Percentiles rank a stretch among this genome's conserved stretches.
phyloP scores from a whole-genome alignment of 495 filamentous ascomycete genomes.

The Aspergillus nidulans region DNA sequence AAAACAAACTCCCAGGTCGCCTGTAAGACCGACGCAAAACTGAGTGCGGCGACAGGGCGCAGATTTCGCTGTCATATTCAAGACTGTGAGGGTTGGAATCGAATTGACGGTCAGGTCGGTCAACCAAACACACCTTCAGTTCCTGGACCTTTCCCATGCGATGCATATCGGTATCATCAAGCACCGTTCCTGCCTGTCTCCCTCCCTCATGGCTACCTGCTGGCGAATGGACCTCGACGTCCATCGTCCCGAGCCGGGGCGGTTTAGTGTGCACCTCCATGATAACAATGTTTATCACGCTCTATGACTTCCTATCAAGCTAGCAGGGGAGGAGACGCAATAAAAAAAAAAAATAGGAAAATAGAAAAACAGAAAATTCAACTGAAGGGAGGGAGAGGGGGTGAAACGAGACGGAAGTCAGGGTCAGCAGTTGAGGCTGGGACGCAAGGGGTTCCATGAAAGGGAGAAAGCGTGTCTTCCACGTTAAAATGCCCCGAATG shows the following conservation, averaged over 20 bases:
- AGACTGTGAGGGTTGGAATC: constrained; percentile 5
- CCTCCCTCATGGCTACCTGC: not conserved
- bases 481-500: too few relatives aligned
- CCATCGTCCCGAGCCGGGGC: not conserved
- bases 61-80: constrained; percentile 37
- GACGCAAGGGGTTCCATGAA: not conserved
- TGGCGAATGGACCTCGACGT: constrained; percentile 1
- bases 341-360: not conserved
- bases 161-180: constrained; percentile 36
- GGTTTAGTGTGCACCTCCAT: not conserved
- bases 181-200: not conserved
- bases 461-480: too few relatives aligned
- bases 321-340: not conserved
- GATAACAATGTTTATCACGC: not conserved
- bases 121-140: constrained; percentile 28
- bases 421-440: not conserved
- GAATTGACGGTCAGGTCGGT: not conserved
- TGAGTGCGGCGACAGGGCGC: constrained; percentile 42
- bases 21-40: constrained; percentile 45
- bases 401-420: too few relatives aligned
- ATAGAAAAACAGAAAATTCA: too few relatives aligned
- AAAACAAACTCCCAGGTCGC: constrained; percentile 46
- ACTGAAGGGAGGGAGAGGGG: too few relatives aligned
- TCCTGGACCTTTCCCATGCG: constrained; percentile 38
- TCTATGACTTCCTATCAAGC: too few relatives aligned